A percentile compares a stretch with the other conserved stretches of the same genome.
Conservation (phyloP, 2,329 filamentous ascomycete species). For the Fusarium sp. region DNA sequence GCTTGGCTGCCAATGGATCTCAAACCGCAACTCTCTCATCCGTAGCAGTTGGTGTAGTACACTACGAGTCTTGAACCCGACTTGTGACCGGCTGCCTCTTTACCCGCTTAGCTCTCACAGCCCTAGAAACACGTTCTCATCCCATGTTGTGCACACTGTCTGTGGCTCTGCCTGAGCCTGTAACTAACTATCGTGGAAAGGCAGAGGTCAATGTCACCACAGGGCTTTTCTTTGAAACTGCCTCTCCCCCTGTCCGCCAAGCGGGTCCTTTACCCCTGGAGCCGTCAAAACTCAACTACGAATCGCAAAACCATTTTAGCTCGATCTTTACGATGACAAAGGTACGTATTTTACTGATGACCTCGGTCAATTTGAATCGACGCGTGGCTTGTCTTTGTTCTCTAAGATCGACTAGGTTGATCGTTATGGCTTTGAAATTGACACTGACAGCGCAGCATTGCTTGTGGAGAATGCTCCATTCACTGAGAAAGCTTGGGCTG, state of each 20-base stretch:
- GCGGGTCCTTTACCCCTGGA: slow-evolving; percentile 33
- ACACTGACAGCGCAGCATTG: slow-evolving; percentile 29
- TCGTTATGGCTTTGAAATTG: slow-evolving; percentile 2
- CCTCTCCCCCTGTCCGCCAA: slow-evolving; percentile 15
- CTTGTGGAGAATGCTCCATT: slow-evolving; percentile 29
- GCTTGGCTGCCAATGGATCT: background rate
- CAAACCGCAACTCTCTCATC: slow-evolving; percentile 14
- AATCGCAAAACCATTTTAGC: background rate
- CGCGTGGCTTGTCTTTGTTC: slow-evolving; percentile 29
- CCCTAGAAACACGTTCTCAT: slow-evolving; percentile 34
- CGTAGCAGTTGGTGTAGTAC: slow-evolving; percentile 7
- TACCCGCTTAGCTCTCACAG: slow-evolving; percentile 24
- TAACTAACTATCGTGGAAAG: slow-evolving; percentile 6
- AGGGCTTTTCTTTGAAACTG: slow-evolving; percentile 37
- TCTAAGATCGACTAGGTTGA: slow-evolving; percentile 8
- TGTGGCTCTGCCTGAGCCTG: slow-evolving; percentile 4
- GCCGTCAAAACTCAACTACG: slow-evolving; percentile 17
- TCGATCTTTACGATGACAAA: background rate
- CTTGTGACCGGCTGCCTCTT: slow-evolving; percentile 36
- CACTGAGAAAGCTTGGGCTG: slow-evolving; percentile 20
- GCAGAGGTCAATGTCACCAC: background rate
- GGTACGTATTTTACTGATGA: background rate
- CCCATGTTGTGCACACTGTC: slow-evolving; percentile 38
- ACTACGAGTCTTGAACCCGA: slow-evolving; percentile 4
- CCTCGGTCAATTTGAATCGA: background rate